Conservation (phyloP, 768 basidiomycete species). For the Lanmaoa pseudosensibilis region DNA sequence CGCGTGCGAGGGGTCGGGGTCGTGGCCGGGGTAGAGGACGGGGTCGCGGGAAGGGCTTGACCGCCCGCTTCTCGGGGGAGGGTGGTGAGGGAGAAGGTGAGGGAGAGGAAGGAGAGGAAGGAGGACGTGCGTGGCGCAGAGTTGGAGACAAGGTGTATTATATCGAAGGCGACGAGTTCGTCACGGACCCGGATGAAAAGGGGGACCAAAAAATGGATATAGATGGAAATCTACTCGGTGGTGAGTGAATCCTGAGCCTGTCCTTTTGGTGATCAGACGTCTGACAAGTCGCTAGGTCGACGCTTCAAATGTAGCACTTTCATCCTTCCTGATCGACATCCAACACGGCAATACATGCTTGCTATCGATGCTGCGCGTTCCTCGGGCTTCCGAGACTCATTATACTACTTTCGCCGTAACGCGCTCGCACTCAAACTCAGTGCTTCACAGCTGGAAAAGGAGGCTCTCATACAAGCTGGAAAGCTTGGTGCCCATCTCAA, state of each 20-base stretch:
- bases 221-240: slow-evolving; percentile 80
- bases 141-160: slow-evolving; percentile 74
- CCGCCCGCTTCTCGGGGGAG: slow-evolving; percentile 24
- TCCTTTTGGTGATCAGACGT: neutral
- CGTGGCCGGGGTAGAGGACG: slow-evolving; percentile 46
- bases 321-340: slow-evolving; percentile 79
- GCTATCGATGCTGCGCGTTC: slow-evolving; percentile 97
- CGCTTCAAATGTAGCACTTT: slow-evolving; percentile 90
- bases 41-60: slow-evolving; percentile 35
- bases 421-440: slow-evolving; percentile 87
- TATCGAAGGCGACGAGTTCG: slow-evolving; percentile 88
- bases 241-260: slow-evolving; percentile 42
- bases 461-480: slow-evolving; percentile 84
- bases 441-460: slow-evolving; percentile 88
- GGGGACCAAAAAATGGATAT: slow-evolving; percentile 92
- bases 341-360: slow-evolving; percentile 86
- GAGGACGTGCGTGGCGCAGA: slow-evolving; percentile 67
- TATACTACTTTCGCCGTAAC: slow-evolving; percentile 97
- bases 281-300: slow-evolving; percentile 53
- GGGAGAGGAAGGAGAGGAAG: slow-evolving; percentile 39
- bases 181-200: slow-evolving; percentile 78
- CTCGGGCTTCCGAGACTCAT: slow-evolving; percentile 93
- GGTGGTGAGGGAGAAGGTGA: slow-evolving; percentile 44
- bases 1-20: slow-evolving; percentile 33
- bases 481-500: slow-evolving; percentile 87